Conservation (phyloP, 495 filamentous ascomycete genomes). For the Penicillium bovifimosum region DNA sequence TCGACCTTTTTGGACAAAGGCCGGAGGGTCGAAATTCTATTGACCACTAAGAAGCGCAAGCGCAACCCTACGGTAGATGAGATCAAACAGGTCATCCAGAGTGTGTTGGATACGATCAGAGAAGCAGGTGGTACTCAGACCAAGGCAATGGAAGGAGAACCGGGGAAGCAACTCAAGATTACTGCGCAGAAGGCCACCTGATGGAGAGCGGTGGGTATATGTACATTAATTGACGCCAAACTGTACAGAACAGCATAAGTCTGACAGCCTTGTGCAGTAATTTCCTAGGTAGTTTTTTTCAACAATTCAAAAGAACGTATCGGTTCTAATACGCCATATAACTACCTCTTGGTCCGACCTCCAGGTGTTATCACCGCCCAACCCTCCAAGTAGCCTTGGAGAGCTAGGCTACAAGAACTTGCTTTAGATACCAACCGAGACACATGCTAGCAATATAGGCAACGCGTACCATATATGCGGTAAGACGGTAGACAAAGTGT, state of each 20-base stretch:
- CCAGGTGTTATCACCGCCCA: not conserved
- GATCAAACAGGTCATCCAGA: constrained; percentile 37
- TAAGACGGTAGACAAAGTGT: too few relatives aligned
- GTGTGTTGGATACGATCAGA: constrained; percentile 30
- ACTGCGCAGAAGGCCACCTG: constrained; percentile 34
- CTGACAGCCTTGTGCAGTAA: not conserved
- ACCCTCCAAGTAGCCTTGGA: not conserved
- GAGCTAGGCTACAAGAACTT: not conserved
- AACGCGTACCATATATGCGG: too few relatives aligned
- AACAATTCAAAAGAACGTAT: too few relatives aligned
- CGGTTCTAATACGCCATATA: too few relatives aligned
- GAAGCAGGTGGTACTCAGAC: constrained; percentile 34
- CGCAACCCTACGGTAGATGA: constrained; percentile 38
- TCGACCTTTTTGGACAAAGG: constrained; percentile 59
- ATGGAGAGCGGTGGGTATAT: not conserved
- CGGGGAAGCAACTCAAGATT: constrained; percentile 35
- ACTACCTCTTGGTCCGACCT: too few relatives aligned
- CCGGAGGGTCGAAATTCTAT: constrained; percentile 53
- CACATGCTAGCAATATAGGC: too few relatives aligned
- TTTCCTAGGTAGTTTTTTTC: not conserved
- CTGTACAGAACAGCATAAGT: not conserved
- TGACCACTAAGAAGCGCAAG: constrained; percentile 47
- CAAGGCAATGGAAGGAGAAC: constrained; percentile 40
- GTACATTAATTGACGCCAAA: constrained; percentile 1
- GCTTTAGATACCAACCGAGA: too few relatives aligned